phyloP scores from a whole-genome alignment of 257 asterid species.

The Rauvolfia tetraphylla region DNA sequence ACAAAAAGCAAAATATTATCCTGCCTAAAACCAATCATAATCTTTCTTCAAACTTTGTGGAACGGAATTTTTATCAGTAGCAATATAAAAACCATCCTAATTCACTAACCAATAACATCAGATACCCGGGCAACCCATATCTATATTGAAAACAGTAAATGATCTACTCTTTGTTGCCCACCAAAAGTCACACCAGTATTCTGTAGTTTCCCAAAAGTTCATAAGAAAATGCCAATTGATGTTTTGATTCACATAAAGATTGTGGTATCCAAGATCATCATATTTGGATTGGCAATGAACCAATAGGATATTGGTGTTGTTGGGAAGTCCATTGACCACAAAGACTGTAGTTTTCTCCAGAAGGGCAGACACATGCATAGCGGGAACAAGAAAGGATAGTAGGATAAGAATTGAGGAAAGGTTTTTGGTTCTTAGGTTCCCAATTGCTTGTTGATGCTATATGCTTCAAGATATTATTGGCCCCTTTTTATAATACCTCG shows the following conservation, averaged over 20 bases:
- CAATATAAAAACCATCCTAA: too few relatives aligned
- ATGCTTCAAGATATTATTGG: too few relatives aligned
- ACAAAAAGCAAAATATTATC: too few relatives aligned
- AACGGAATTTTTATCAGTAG: too few relatives aligned
- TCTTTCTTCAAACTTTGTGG: too few relatives aligned
- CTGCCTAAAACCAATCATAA: too few relatives aligned
- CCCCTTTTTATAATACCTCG: too few relatives aligned
- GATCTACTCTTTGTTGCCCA: background rate
- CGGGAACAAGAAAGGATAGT: background rate
- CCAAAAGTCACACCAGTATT: background rate
- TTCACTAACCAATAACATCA: too few relatives aligned
- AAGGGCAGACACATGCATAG: background rate
- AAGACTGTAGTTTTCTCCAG: background rate
- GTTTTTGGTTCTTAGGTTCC: too few relatives aligned
- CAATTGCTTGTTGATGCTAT: too few relatives aligned
- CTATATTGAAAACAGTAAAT: background rate
- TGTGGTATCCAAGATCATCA: background rate
- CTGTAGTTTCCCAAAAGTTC: background rate
- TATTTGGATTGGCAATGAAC: background rate
- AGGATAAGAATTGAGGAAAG: background rate
- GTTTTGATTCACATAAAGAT: background rate
- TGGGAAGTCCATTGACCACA: background rate
- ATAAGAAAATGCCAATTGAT: background rate
- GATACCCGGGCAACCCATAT: too few relatives aligned
- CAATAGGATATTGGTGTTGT: background rate